Conservation (phyloP, 1,139 yeast species). For the Pichia sp. region DNA sequence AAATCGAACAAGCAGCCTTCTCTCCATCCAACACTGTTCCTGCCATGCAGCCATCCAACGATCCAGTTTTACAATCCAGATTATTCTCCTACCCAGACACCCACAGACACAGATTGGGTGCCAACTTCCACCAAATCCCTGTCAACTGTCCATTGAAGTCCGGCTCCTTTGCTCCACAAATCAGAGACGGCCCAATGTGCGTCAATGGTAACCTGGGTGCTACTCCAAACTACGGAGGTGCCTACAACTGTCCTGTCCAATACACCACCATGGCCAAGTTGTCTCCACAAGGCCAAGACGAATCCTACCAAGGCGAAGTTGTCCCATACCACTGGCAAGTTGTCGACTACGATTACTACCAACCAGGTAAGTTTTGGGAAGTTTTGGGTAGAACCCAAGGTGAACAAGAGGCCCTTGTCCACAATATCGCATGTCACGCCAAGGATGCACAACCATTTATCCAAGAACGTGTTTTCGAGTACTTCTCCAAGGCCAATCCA, state of each 20-base stretch:
- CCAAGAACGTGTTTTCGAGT: slow-evolving; percentile 77
- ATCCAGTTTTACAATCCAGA: slow-evolving; percentile 84
- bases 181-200: slow-evolving; percentile 86
- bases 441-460: slow-evolving; percentile 67
- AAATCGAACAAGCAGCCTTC: slow-evolving; percentile 80
- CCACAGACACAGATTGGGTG: slow-evolving; percentile 68
- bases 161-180: slow-evolving; percentile 45
- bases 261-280: slow-evolving; percentile 25
- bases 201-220: slow-evolving; percentile 86
- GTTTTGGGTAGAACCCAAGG: slow-evolving; percentile 74
- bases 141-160: slow-evolving; percentile 64
- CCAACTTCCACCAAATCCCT: slow-evolving; percentile 71
- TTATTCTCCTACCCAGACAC: slow-evolving; percentile 86
- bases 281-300: slow-evolving; percentile 55
- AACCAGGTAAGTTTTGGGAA: slow-evolving; percentile 68
- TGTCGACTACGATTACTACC: slow-evolving; percentile 56
- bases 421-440: slow-evolving; percentile 79
- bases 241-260: slow-evolving; percentile 40
- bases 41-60: slow-evolving; percentile 81
- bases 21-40: slow-evolving; percentile 85
- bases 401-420: slow-evolving; percentile 81
- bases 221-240: slow-evolving; percentile 75
- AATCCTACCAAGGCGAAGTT: slow-evolving; percentile 87
- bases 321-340: slow-evolving; percentile 86
- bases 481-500: slow-evolving; percentile 71